Base-by-base conservation (phyloP, 345 rosid genomes). In the Acer negundo region DNA sequence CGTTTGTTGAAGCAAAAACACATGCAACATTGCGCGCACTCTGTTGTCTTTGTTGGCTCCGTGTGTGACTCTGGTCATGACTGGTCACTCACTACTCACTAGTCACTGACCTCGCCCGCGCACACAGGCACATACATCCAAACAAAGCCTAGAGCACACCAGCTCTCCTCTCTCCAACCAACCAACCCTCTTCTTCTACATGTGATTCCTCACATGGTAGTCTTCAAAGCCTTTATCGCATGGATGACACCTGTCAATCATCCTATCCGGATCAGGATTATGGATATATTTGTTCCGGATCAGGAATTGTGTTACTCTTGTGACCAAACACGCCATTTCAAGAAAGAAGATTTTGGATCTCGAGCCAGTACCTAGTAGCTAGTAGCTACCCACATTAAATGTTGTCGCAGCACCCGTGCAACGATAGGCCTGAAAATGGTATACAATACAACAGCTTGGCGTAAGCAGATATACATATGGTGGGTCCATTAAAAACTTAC, bases 301-400 rank as follows among this genome's bases (percentile, higher is more conserved):
- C 16, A 4, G 22, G 85, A 46, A 72, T 80, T 13, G 67, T 3
- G 49, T 35, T 47, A 22, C 0, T 13, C 4, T 10, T 10, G 74
- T 65, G 44, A 64, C 82, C 85, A 80, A 82, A 78, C 82, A 69
- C 28, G 0, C 62, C 0, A 35, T 35, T 35, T 35, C 38, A 1
- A 44, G 47, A 23, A 26, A 17, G 75, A 22, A 7, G 63, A 63
- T 80, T 82, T 85, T 67, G 85, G 82, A 85, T 82, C 87, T 78
- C 79, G 80, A 72, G 84, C 84, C 22, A 4, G 0, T 35, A 35
- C 6, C 38, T 35, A 35, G 6, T 35, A 35, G 0, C 7, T 35
- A 35, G 1, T 35, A 35, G 5, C 61, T 10, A 58, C 26, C 12
- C 20, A 12, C 81, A 85, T 77, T 82, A 70, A 82, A 77, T 79